Evolutionary conservation across 371 early-diverging fungal genomes (phyloP).

Genomic region (Mucor sp.): DNA sequence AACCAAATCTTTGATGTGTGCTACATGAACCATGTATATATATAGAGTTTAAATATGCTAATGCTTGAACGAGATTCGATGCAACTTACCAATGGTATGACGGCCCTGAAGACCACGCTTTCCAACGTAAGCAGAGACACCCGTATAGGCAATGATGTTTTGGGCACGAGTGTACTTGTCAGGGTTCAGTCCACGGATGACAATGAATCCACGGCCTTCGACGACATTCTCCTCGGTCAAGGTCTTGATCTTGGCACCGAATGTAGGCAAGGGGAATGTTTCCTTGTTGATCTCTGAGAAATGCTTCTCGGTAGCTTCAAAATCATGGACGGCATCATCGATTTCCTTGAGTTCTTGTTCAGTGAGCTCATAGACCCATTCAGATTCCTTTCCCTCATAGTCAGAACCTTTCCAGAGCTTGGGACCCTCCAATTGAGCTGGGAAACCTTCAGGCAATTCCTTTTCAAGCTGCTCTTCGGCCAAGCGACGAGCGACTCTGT

Average conservation of each 20-base stretch:
- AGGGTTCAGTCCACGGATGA: conserved; percentile 31
- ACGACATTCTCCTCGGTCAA: conserved; percentile 28
- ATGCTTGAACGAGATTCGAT: neutral
- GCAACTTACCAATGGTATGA: conserved; percentile 23
- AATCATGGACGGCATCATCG: conserved; percentile 24
- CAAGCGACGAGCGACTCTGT: conserved; percentile 27
- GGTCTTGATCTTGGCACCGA: conserved; percentile 27
- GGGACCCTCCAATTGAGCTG: conserved; percentile 30
- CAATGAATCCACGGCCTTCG: conserved; percentile 32
- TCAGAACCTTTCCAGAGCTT: conserved; percentile 34
- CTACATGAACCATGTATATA: conserved; percentile 2
- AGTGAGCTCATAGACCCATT: conserved; percentile 30
- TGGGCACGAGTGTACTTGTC: conserved; percentile 29
- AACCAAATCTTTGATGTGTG: conserved; percentile 33
- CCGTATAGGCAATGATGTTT: conserved; percentile 36
- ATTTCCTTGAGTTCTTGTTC: conserved; percentile 29
- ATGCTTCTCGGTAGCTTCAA: conserved; percentile 25
- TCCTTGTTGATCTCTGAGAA: conserved; percentile 20
- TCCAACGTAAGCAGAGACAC: conserved; percentile 31
- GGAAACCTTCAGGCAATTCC: conserved; percentile 32
- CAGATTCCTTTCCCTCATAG: conserved; percentile 28
- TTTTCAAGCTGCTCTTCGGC: conserved; percentile 23
- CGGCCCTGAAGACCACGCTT: conserved; percentile 32
- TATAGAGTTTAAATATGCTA: neutral
- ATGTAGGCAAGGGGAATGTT: conserved; percentile 18